Base-by-base conservation (phyloP, 768 basidiomycete genomes). In the Leccinum ochraceum region DNA sequence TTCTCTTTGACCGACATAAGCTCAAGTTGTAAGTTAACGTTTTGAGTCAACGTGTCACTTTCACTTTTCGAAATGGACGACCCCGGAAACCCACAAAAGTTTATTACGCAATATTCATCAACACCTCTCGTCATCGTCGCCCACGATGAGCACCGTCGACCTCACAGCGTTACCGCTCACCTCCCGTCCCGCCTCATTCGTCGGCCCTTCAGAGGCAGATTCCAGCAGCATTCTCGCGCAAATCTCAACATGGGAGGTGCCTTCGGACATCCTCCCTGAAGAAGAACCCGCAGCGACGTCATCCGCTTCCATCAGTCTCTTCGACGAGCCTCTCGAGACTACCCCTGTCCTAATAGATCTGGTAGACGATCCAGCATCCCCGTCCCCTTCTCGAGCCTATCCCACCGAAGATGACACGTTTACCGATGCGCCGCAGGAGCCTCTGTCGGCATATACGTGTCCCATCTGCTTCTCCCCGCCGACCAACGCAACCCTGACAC, bases 401-500 rank as follows among this genome's bases (percentile, higher is more conserved):
- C 54, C 37, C 14, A 16, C 51, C 16, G 28, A 26, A 20, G n/a
- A 34, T 4, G 14, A 32, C 42, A 28, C 52, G 0, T 22, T 54
- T 6, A 51, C 55, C 9, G 30, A 59, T 1, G 26, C 63, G 1
- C 7, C 52, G 2, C 60, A 64, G 7, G 71, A 72, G 48, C 77
- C 75, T 1, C 78, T 90, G 16, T 80, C 86, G 0, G 74, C 79
- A n/a, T 92, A 90, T 69, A 83, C 82, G 0, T 92, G 91, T 67
- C 91, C 91, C 10, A 88, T 92, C 61, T 92, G 91, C 69, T 90
- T 91, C 78, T 86, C 79, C 44, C 82, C 88, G 0, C 90, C 90
- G 1, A 84, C 84, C 1, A 86, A 89, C 61, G 88, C 91, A 5
- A 88, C 89, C 1, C 70, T 93, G 51, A 92, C 90, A 0, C 89